Conservation (phyloP, 2,329 filamentous ascomycete genomes). For the Neonectria hederae region DNA sequence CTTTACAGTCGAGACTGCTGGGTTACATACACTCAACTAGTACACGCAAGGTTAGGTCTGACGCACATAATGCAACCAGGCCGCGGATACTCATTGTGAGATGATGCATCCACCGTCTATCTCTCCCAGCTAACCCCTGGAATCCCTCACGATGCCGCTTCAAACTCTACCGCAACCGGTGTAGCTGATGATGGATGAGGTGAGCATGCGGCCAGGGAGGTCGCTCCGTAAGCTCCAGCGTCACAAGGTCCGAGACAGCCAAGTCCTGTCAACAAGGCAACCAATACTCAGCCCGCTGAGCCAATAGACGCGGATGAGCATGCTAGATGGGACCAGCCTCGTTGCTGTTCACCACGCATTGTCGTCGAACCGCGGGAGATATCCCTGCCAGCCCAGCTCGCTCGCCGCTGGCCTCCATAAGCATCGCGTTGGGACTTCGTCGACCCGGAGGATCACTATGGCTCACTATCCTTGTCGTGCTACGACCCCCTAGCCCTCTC, state of each 20-base stretch:
- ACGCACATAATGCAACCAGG: not conserved
- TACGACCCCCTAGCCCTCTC: slow-evolving; percentile 16
- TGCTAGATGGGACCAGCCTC: not conserved
- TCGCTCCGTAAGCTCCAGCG: not conserved
- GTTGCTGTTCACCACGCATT: not conserved
- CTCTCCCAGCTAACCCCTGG: not conserved
- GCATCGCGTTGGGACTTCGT: slow-evolving; percentile 11
- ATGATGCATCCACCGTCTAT: not conserved
- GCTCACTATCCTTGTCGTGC: slow-evolving; percentile 23
- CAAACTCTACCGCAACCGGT: not conserved
- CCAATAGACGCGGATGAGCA: not conserved
- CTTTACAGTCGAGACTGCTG: not conserved
- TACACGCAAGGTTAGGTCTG: not conserved
- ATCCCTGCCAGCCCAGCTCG: not conserved
- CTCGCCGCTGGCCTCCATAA: not conserved
- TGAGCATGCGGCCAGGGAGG: not conserved
- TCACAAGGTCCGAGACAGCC: too few relatives aligned
- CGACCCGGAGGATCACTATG: slow-evolving; percentile 17
- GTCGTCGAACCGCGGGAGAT: not conserved
- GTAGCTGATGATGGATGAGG: slow-evolving; percentile 1
- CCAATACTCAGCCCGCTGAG: not conserved
- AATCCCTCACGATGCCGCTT: not conserved
- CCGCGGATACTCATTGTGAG: not conserved
- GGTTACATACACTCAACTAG: not conserved
- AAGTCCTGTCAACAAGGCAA: not conserved